A percentile compares a stretch with the other conserved stretches of the same genome.
phyloP scores from a whole-genome alignment of 805 yeast genomes.

The Schwanniomyces sp. region DNA sequence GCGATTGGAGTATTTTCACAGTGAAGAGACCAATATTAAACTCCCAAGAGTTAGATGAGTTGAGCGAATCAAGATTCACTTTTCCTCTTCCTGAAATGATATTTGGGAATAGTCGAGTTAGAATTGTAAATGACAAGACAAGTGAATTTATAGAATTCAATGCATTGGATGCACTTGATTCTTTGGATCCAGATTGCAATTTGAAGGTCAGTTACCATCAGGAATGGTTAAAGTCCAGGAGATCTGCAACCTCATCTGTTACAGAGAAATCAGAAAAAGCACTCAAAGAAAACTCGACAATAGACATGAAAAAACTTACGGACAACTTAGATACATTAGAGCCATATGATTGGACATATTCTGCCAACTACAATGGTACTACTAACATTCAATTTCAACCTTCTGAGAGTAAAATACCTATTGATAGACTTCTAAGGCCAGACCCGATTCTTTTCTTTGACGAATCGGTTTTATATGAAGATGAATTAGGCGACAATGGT shows the following conservation, averaged over 20 bases:
- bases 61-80: conserved; percentile 57
- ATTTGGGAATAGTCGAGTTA: conserved; percentile 78
- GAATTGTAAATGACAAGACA: conserved; percentile 40
- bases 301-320: conserved; percentile 36
- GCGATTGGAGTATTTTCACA: conserved; percentile 76
- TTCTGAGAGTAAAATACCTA: conserved; percentile 52
- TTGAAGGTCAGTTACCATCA: conserved; percentile 78
- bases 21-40: conserved; percentile 74
- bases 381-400: conserved; percentile 20
- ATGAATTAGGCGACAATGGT: conserved; percentile 96
- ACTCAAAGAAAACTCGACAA: conserved; percentile 21
- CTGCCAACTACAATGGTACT: conserved; percentile 75
- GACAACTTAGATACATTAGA: conserved; percentile 58
- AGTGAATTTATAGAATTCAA: conserved; percentile 60
- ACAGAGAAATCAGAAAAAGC: conserved; percentile 24
- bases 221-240: conserved; percentile 63
- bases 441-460: conserved; percentile 90
- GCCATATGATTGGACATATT: conserved; percentile 97
- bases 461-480: conserved; percentile 87
- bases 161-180: conserved; percentile 67
- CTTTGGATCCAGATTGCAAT: conserved; percentile 32
- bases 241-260: conserved; percentile 17
- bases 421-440: conserved; percentile 63
- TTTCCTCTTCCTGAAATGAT: conserved; percentile 97
- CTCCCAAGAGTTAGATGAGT: conserved; percentile 67